Base-by-base conservation (phyloP, 1,284 basidiomycete species). In the Marasmius fiardii region DNA sequence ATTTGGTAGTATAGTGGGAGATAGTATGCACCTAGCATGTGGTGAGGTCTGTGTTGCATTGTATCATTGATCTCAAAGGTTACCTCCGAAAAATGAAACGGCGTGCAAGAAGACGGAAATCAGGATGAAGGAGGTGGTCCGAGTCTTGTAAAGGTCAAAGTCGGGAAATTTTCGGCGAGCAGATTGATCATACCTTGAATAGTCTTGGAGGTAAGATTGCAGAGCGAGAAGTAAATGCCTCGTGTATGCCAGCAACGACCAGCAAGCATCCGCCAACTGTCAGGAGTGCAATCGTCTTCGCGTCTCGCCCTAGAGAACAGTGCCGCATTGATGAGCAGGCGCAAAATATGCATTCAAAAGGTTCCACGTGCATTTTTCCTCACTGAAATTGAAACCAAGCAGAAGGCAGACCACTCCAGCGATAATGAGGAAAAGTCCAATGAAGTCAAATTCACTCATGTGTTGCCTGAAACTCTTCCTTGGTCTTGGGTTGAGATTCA, bases 141-240 rank as follows among this genome's bases (percentile, higher is more conserved):
- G 81, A 2, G 87, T 91, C 80, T 88, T 58, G 2, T 3, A 18
- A 28, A 41, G 55, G 31, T 53, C 39, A 21, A 54, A 7, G 12
- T 26, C 14, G 10, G 5, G 23, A 24, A 6, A 37, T 18, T 31
- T 12, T 5, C 1, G 8, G 2, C 20, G 31, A 35, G 20, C 14
- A 31, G 44, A 1, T 12, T 5, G 37, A 34, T 58, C 71, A 43
- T 63, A 83, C 86, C 70, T 80, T 83, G 75, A 95, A 93, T 33
- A 94, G 67, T 3, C 91, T 81, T 6, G 90, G 85, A 7, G 92
- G 91, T 6, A 97, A 73, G 59, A 96, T 92, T 0, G 93, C 88
- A 4, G 85, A 85, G 11, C 90, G 81, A 47, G 76, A 85, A 0
- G 93, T 95, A 58, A 71, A 78, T 3, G 78, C 58, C 67, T 93